These are phyloP conservation scores for Diaporthe australafricana DNA, from an alignment of 2,329 filamentous ascomycete species.

Conservation along the genomic window DNA sequence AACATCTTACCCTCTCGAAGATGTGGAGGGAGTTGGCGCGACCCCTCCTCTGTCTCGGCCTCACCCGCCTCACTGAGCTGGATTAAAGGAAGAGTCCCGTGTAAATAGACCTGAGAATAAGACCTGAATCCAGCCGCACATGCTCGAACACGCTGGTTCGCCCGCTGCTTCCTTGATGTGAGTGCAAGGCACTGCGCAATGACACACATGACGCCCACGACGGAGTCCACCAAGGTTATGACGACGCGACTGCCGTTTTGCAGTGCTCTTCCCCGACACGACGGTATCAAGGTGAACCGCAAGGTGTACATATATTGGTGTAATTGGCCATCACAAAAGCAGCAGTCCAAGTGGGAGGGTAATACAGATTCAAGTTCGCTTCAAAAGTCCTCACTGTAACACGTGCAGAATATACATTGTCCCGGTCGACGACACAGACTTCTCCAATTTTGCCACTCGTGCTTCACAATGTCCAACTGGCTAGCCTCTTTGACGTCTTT, in stretches of 20 bases:
- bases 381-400: too few relatives aligned
- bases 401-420: too few relatives aligned
- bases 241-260: neutral
- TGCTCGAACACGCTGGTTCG: neutral
- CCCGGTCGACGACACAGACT: neutral
- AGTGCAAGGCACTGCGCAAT: neutral
- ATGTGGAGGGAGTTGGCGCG: constrained; percentile 48
- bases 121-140: neutral
- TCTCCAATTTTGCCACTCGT: neutral
- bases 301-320: neutral
- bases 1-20: constrained; percentile 81
- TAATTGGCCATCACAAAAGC: neutral
- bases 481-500: neutral
- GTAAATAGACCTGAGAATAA: constrained; percentile 33
- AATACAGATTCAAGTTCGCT: too few relatives aligned
- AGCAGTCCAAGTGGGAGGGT: neutral
- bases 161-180: neutral
- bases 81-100: neutral
- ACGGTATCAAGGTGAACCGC: too few relatives aligned
- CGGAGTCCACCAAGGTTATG: neutral
- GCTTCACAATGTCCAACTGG: neutral
- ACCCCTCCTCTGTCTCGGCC: constrained; percentile 34
- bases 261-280: neutral
- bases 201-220: neutral
- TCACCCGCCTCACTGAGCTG: constrained; percentile 31